These are phyloP conservation scores for Cladosporium sp. DNA, from an alignment of 2,329 filamentous ascomycete species.

Conservation along the genomic window DNA sequence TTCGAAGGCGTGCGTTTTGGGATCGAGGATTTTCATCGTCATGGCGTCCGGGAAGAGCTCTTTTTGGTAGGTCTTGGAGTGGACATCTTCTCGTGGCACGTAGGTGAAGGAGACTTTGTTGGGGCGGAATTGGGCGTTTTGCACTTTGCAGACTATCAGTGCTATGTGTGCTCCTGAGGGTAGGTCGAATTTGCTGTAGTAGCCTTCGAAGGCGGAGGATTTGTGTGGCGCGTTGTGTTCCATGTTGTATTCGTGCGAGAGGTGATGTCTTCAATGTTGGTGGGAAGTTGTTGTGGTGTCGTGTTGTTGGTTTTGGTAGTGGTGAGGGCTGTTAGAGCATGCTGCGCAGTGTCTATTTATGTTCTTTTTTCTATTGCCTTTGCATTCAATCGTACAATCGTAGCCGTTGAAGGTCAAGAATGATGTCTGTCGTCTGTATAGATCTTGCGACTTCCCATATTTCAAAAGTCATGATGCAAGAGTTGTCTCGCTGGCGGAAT, in stretches of 20 bases:
- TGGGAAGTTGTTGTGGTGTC: too few species aligned
- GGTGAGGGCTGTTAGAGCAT: too few species aligned
- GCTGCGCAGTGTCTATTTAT: too few species aligned
- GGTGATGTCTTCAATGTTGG: too few species aligned
- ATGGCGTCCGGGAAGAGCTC: slow-evolving; percentile 43
- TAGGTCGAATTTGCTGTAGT: slow-evolving; percentile 48
- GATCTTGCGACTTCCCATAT: too few species aligned
- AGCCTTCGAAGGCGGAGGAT: slow-evolving; percentile 44
- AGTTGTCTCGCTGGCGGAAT: too few species aligned
- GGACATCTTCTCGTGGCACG: slow-evolving; percentile 32
- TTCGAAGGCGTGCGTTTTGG: slow-evolving; percentile 34
- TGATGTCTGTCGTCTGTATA: too few species aligned
- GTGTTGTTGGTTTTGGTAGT: too few species aligned
- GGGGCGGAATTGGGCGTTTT: slow-evolving; percentile 35
- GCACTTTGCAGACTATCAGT: slow-evolving; percentile 45
- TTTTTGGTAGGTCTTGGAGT: slow-evolving; percentile 34
- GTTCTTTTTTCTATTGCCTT: too few species aligned
- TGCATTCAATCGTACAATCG: too few species aligned
- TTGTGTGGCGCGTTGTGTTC: slow-evolving; percentile 42
- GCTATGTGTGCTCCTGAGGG: slow-evolving; percentile 44
- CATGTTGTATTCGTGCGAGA: slow-evolving; percentile 27
- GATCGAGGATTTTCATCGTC: slow-evolving; percentile 28
- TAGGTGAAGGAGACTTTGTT: slow-evolving; percentile 50
- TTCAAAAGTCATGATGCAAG: too few species aligned
- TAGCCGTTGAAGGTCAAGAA: too few species aligned